Base-by-base conservation (phyloP, 257 asterid genomes). In the Solanum microdontum region DNA sequence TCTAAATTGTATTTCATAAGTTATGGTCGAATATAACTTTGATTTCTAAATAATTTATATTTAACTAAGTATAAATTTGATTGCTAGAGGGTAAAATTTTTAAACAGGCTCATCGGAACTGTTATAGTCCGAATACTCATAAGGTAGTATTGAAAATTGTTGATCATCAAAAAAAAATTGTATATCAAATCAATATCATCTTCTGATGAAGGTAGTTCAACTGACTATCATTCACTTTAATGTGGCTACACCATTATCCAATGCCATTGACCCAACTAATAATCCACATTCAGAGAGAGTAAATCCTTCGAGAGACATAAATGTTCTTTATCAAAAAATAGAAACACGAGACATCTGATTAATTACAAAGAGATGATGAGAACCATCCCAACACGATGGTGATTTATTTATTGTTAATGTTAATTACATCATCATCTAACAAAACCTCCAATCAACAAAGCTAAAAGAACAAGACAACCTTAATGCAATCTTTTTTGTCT, bases 401-500 rank as follows among this genome's bases (percentile, higher is more conserved):
- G 55, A 34, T 14, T 79, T 79, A 51, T 74, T 64, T n/a, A 33
- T 26, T 91, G 86, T 73, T 66, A 83, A 40, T 40, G 48, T 64
- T 82, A 17, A 14, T 48, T 58, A 58, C 92, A 87, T 91, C 93
- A 88, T 90, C 77, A 21, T 73, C 89, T 87, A 91, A 89, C 90
- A 84, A 91, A 91, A 86, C 92, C 62, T 83, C 79, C 69, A 84
- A 89, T 86, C 87, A 87, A 43, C 87, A 87, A 43, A 62, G 77
- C 34, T 86, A 86, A 55, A 55, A 86, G 74, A 24, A 84, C 28
- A 37, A 85, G 55, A 39, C 40, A 64, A 37, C 79, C 80, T 87
- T 88, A 89, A 90, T 90, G 89, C 90, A 87, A 92, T 74, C 82
- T 66, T 77, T 80, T 82, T 68, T 87, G 89, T 89, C 91, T 87